These are phyloP conservation scores for Microstroma glucosiphilum DNA, from an alignment of 1,284 basidiomycete species.

Conservation along the genomic window DNA sequence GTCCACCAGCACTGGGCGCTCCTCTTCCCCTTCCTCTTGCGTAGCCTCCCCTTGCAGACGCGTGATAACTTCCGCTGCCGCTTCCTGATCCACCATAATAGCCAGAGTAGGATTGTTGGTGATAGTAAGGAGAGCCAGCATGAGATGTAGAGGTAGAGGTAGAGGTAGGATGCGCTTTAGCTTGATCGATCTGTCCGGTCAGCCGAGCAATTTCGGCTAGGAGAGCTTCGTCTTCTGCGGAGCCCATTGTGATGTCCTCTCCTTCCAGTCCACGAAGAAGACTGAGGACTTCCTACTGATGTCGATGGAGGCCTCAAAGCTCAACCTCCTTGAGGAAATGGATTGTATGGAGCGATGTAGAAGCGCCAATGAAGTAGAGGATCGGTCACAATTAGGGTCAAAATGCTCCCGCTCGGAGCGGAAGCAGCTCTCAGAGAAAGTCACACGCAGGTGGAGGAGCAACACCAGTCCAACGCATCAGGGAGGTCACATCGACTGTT, in stretches of 20 bases:
- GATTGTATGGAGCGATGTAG: too few species aligned
- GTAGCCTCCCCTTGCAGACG: neutral
- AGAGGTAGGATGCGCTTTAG: neutral
- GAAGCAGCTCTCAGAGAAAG: too few species aligned
- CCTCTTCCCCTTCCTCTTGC: neutral
- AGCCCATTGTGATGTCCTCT: neutral
- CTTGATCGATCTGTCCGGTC: neutral
- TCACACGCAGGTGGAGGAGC: too few species aligned
- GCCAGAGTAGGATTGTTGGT: neutral
- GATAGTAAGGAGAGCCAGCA: neutral
- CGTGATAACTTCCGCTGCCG: neutral
- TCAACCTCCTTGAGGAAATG: too few species aligned
- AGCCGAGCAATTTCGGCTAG: neutral
- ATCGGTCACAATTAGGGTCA: too few species aligned
- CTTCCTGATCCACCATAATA: neutral
- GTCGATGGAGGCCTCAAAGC: too few species aligned
- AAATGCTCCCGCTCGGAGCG: too few species aligned
- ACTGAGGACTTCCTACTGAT: too few species aligned
- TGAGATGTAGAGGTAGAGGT: neutral
- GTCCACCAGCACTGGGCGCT: neutral
- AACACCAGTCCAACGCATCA: too few species aligned
- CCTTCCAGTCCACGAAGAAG: too few species aligned
- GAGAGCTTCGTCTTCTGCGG: conserved; percentile 1
- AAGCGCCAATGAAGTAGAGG: too few species aligned
- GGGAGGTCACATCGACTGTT: too few species aligned